Conservation (phyloP, 345 rosid species). For the Moricandia arvensis region DNA sequence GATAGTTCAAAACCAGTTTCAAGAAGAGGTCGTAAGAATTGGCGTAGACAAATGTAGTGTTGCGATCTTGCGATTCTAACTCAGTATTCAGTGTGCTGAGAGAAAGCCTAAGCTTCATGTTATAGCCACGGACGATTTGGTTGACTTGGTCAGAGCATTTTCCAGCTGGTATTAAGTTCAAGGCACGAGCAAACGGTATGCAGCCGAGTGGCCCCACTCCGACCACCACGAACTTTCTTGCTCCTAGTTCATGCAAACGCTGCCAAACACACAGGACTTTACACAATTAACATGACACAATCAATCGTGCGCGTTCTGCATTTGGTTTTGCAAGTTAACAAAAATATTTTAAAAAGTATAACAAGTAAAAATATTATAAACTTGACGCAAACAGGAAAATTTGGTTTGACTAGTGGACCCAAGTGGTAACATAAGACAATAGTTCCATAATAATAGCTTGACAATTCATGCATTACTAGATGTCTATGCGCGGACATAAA, state of each 20-base stretch:
- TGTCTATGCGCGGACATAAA: no score
- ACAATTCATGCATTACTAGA: neutral
- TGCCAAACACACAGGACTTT: constrained; percentile 9
- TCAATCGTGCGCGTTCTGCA: no score
- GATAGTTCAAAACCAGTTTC: constrained; percentile 41
- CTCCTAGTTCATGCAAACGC: constrained; percentile 50
- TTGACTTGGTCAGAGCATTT: constrained; percentile 51
- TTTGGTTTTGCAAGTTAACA: neutral
- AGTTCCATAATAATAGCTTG: neutral
- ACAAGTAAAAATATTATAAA: neutral
- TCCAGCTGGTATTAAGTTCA: constrained; percentile 39
- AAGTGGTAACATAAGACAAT: neutral
- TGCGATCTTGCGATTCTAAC: constrained; percentile 28
- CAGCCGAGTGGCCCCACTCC: constrained; percentile 68
- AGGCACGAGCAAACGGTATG: constrained; percentile 56
- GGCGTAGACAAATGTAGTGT: constrained; percentile 47
- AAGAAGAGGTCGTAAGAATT: constrained; percentile 46
- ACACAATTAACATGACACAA: neutral
- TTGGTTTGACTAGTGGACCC: neutral
- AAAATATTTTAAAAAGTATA: no score
- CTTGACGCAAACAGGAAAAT: neutral
- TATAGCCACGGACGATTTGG: constrained; percentile 39
- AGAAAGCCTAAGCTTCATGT: constrained; percentile 38
- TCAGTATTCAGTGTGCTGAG: constrained; percentile 33
- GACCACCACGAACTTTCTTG: constrained; percentile 48